A percentile compares a stretch with the other conserved stretches of the same genome.
Conservation (phyloP, 108 stramenopile species). For the Seminavis robusta region DNA sequence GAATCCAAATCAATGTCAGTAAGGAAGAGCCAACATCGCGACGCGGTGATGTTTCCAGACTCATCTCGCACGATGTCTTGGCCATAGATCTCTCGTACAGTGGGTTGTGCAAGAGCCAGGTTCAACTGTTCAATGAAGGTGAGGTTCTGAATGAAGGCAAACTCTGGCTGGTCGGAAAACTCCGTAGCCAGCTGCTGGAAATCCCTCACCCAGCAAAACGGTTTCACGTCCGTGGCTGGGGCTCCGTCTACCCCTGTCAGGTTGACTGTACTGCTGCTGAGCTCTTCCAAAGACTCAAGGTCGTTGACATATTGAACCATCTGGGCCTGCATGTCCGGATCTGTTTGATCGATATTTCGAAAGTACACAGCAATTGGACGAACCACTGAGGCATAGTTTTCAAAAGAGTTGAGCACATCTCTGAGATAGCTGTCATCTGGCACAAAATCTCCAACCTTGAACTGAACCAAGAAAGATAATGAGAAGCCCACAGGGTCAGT, state of each 20-base stretch:
- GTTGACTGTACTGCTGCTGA: too few species aligned
- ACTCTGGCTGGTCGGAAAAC: too few species aligned
- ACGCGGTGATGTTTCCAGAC: background rate
- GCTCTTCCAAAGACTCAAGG: background rate
- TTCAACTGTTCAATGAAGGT: conserved; percentile 6
- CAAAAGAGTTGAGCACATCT: too few species aligned
- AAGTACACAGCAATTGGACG: background rate
- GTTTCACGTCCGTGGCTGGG: background rate
- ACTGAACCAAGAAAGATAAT: background rate
- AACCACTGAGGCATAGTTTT: too few species aligned
- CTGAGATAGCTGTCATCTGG: conserved; percentile 2
- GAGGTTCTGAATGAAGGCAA: too few species aligned
- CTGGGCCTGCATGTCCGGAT: background rate
- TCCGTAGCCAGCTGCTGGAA: conserved; percentile 4
- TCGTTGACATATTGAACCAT: background rate
- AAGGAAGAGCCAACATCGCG: too few species aligned
- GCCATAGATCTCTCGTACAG: background rate
- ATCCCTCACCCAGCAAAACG: conserved; percentile 28
- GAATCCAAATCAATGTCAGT: conserved; percentile 5
- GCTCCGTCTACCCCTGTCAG: too few species aligned
- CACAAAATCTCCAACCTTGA: background rate
- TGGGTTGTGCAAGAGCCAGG: background rate
- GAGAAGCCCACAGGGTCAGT: too few species aligned
- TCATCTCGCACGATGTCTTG: background rate
- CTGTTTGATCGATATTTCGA: background rate